Evolutionary conservation across 768 basidiomycete species (phyloP), one percentile per base, ranked within the genome.

Genomic region (Kwoniella shandongensis): DNA sequence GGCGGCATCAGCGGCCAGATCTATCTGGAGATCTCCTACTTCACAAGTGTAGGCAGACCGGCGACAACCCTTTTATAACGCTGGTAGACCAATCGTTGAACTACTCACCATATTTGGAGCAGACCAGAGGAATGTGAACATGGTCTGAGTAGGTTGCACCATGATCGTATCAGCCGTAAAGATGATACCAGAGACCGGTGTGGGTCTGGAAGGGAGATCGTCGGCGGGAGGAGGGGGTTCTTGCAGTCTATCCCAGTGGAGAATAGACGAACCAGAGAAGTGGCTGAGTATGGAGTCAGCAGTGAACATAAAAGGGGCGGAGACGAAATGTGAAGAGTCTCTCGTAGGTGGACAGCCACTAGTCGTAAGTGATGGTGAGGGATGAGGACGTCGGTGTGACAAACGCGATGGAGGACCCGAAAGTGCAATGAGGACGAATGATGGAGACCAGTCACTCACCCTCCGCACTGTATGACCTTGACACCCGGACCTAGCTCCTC

Each of bases 81-180:
- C n/a, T n/a, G n/a, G n/a, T n/a, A n/a, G n/a, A n/a, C n/a, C n/a
- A n/a, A n/a, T n/a, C 48, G 20, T 22, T 6, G 17, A 13, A 22
- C 13, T 30, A 59, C 72, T 58, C 53, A 73, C 74, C 69, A 76
- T 65, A 55, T 76, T 76, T 0, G 75, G 75, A 0, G 63, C 70
- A 20, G 70, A 72, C 71, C 73, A 76, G 22, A 73, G 61, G 51
- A 74, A 76, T 0, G 73, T 70, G 52, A 76, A 76, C 1, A 58
- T 57, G 13, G 38, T 57, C 42, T 73, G 71, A 25, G 70, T 70
- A 12, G 73, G 71, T 46, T 73, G 70, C 18, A 76, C 73, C 75
- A 74, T 71, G 35, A 73, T 53, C 5, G 73, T 76, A 57, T 76
- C 75, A 2, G 75, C 67, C 12, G 62, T 64, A 32, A 76, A 61